A percentile compares a stretch with the other conserved stretches of the same genome.
Conservation (phyloP, 2,329 filamentous ascomycete species). For the Macrophomina tecta region DNA sequence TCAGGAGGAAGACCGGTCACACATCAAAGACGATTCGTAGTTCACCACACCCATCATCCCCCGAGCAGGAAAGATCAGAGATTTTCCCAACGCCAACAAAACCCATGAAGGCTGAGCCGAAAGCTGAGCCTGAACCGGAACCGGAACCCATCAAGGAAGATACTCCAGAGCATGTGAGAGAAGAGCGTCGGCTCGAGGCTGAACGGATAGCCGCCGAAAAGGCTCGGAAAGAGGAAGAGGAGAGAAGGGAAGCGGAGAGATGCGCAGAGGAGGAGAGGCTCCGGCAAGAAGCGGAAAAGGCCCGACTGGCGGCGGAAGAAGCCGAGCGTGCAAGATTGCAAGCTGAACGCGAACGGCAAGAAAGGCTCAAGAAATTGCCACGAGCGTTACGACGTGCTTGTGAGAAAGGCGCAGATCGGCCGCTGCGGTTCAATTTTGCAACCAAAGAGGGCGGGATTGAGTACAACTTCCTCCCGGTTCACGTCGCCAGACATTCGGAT, state of each 20-base stretch:
- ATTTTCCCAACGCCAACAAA: neutral
- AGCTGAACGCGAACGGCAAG: conserved; percentile 38
- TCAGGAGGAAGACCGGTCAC: conserved; percentile 24
- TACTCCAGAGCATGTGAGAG: conserved; percentile 20
- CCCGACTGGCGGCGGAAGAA: conserved; percentile 22
- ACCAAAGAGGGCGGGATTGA: conserved; percentile 47
- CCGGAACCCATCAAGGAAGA: conserved; percentile 29
- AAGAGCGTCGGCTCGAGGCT: conserved; percentile 28
- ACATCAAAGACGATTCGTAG: conserved; percentile 19
- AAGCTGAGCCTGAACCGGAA: conserved; percentile 31
- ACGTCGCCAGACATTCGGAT: conserved; percentile 43
- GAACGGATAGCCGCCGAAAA: conserved; percentile 37
- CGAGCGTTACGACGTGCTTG: conserved; percentile 45
- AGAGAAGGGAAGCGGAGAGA: conserved; percentile 26
- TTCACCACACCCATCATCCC: conserved; percentile 26
- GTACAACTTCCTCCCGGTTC: conserved; percentile 46
- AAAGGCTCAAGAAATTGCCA: conserved; percentile 44
- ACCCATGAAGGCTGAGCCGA: conserved; percentile 12
- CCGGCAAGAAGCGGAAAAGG: conserved; percentile 24
- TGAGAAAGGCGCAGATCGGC: conserved; percentile 44
- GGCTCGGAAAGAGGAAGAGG: conserved; percentile 40
- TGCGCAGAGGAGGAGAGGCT: conserved; percentile 15
- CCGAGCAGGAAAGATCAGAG: conserved; percentile 16
- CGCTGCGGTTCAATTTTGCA: conserved; percentile 42
- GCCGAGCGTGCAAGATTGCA: conserved; percentile 36